A percentile compares a stretch with the other conserved stretches of the same genome.
These are phyloP conservation scores for Bryum argenteum DNA, from an alignment of 225 moss, liverwort and hornwort species.

Conservation along the genomic window DNA sequence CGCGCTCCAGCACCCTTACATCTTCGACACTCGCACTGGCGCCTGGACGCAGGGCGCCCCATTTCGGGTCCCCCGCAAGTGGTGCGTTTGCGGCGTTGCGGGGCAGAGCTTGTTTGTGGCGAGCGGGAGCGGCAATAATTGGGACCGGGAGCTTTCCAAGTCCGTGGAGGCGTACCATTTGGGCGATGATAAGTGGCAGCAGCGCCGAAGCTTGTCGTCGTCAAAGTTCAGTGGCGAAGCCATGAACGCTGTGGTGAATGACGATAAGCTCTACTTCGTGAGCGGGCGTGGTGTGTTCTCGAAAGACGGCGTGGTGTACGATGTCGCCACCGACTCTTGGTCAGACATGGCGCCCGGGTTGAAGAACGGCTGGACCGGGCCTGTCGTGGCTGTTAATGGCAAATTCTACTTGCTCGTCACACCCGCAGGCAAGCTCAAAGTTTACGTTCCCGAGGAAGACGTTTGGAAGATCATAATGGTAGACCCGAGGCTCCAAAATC, in stretches of 20 bases:
- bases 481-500: conserved; percentile 36
- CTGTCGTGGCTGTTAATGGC: conserved; percentile 56
- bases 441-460: conserved; percentile 42
- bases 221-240: conserved; percentile 93
- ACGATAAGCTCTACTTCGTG: conserved; percentile 63
- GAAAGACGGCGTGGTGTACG: conserved; percentile 65
- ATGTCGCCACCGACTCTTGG: conserved; percentile 42
- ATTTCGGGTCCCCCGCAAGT: conserved; percentile 67
- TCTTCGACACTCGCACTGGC: conserved; percentile 60
- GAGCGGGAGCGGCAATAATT: conserved; percentile 74
- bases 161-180: conserved; percentile 58
- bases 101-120: conserved; percentile 66
- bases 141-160: conserved; percentile 69
- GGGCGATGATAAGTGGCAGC: conserved; percentile 49
- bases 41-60: conserved; percentile 60
- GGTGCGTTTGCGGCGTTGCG: conserved; percentile 82
- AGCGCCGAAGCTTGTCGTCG: conserved; percentile 46
- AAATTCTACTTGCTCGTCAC: conserved; percentile 60
- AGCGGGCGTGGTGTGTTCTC: conserved; percentile 66
- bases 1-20: conserved; percentile 67
- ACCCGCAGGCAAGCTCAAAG: conserved; percentile 59
- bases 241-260: conserved; percentile 50
- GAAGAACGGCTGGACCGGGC: conserved; percentile 72
- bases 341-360: conserved; percentile 69
- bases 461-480: conserved; percentile 57